phyloP scores from a whole-genome alignment of 1,284 basidiomycete species.

The Puccinia coronata region DNA sequence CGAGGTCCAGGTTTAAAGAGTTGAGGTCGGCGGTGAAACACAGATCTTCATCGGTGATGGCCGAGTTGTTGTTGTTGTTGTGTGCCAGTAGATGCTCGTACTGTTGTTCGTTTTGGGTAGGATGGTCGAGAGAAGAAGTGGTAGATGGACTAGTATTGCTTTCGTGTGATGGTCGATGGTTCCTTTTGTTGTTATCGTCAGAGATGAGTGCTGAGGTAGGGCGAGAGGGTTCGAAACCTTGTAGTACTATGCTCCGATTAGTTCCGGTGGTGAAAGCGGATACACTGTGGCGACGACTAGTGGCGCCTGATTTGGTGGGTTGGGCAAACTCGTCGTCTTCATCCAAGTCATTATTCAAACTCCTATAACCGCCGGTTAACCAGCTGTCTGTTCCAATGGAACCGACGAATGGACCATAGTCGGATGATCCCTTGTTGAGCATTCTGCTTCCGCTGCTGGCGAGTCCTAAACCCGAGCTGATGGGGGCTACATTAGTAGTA shows the following conservation, averaged over 20 bases:
- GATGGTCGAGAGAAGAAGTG: not conserved
- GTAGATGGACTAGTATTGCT: not conserved
- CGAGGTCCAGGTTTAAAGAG: slow-evolving; percentile 56
- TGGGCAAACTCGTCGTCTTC: slow-evolving; percentile 54
- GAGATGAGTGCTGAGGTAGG: too few relatives aligned
- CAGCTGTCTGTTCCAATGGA: slow-evolving; percentile 35
- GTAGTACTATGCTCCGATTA: slow-evolving; percentile 45
- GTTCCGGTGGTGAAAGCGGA: slow-evolving; percentile 55
- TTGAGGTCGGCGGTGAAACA: slow-evolving; percentile 56
- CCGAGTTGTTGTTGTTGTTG: slow-evolving; percentile 52
- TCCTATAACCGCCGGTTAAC: slow-evolving; percentile 43
- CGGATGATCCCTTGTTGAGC: slow-evolving; percentile 52
- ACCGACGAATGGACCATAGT: slow-evolving; percentile 40
- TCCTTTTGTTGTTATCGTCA: slow-evolving; percentile 36
- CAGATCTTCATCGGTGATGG: slow-evolving; percentile 55
- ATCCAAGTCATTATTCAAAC: slow-evolving; percentile 53
- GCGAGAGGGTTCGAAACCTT: slow-evolving; percentile 53
- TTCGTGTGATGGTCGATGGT: not conserved
- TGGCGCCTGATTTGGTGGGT: slow-evolving; percentile 56
- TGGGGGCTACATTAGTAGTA: slow-evolving; percentile 47
- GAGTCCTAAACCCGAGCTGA: slow-evolving; percentile 52
- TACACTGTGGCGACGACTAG: slow-evolving; percentile 55
- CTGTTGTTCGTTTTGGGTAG: not conserved
- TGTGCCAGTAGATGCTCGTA: not conserved
- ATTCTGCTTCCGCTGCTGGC: slow-evolving; percentile 52